Evolutionary conservation across 2,329 filamentous ascomycete genomes (phyloP).

Genomic region (Macrophomina tecta): DNA sequence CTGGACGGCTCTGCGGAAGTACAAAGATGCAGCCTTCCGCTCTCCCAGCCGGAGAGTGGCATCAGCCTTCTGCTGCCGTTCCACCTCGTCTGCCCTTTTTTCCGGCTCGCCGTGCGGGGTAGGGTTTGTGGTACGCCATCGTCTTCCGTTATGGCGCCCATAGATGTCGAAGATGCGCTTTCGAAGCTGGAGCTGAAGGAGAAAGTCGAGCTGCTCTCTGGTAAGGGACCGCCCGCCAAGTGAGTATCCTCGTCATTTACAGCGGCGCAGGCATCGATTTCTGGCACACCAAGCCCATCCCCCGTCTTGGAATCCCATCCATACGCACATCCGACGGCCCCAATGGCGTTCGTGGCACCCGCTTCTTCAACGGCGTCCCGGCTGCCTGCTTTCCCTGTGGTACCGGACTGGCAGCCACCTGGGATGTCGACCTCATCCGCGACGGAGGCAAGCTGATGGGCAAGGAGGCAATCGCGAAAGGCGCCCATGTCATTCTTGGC

Average conservation of each 20-base stretch:
- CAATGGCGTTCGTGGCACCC: conserved; percentile 68
- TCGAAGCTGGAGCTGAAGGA: conserved; percentile 28
- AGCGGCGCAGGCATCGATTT: conserved; percentile 61
- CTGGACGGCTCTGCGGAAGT: background rate
- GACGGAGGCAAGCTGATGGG: conserved; percentile 72
- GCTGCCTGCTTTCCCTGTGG: conserved; percentile 80
- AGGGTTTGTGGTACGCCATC: background rate
- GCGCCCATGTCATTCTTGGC: conserved; percentile 74
- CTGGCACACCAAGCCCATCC: conserved; percentile 70
- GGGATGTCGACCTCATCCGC: conserved; percentile 72
- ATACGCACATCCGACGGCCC: conserved; percentile 70
- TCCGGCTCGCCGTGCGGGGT: conserved; percentile 3
- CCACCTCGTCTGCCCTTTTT: background rate
- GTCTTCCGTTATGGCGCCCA: conserved; percentile 8
- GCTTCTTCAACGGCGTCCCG: conserved; percentile 67
- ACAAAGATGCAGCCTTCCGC: background rate
- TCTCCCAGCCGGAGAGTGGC: background rate
- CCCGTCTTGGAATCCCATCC: conserved; percentile 65
- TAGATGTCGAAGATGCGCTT: conserved; percentile 21
- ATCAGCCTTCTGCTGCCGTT: background rate
- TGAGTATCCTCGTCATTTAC: background rate
- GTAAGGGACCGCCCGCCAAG: background rate
- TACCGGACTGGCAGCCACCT: conserved; percentile 73
- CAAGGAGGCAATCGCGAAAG: conserved; percentile 73
- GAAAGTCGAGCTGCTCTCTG: conserved; percentile 29